phyloP scores from a whole-genome alignment of 2,329 filamentous ascomycete genomes.

The Talaromyces piceae region DNA sequence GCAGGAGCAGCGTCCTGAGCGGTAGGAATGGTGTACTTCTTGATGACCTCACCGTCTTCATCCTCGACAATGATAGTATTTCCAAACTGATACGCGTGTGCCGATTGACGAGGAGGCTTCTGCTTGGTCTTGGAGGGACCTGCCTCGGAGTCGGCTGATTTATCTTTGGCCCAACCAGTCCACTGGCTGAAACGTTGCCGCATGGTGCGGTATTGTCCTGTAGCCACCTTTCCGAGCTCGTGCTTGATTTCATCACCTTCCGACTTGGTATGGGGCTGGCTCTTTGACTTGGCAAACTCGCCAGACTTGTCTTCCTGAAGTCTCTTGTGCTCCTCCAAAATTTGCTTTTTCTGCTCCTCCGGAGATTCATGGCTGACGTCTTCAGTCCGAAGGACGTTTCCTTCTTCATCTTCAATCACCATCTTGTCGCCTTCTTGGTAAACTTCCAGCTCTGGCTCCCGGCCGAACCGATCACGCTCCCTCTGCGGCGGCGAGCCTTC shows the following conservation, averaged over 20 bases:
- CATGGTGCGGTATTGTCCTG: constrained; percentile 30
- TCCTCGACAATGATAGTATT: constrained; percentile 66
- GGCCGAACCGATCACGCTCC: constrained; percentile 25
- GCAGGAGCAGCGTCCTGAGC: constrained; percentile 25
- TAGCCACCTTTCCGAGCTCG: constrained; percentile 27
- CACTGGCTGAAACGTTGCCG: constrained; percentile 43
- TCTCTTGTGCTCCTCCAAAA: constrained; percentile 40
- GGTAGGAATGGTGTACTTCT: constrained; percentile 58
- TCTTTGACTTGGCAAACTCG: constrained; percentile 41
- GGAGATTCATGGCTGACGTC: constrained; percentile 41
- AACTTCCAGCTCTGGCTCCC: constrained; percentile 51
- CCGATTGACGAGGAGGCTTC: constrained; percentile 43
- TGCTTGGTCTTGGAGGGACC: constrained; percentile 22
- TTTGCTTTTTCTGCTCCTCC: constrained; percentile 56
- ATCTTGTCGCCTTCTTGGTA: constrained; percentile 75
- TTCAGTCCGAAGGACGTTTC: constrained; percentile 70
- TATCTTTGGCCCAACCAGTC: constrained; percentile 35
- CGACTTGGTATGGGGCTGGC: constrained; percentile 35
- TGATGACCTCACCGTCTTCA: constrained; percentile 61
- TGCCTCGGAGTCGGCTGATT: constrained; percentile 14
- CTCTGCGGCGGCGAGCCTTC: constrained; percentile 33
- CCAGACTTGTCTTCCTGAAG: constrained; percentile 47
- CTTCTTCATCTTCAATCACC: constrained; percentile 76
- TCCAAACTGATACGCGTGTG: constrained; percentile 60
- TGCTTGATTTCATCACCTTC: constrained; percentile 38